phyloP scores from a whole-genome alignment of 768 basidiomycete genomes.

The Suillus sp. region DNA sequence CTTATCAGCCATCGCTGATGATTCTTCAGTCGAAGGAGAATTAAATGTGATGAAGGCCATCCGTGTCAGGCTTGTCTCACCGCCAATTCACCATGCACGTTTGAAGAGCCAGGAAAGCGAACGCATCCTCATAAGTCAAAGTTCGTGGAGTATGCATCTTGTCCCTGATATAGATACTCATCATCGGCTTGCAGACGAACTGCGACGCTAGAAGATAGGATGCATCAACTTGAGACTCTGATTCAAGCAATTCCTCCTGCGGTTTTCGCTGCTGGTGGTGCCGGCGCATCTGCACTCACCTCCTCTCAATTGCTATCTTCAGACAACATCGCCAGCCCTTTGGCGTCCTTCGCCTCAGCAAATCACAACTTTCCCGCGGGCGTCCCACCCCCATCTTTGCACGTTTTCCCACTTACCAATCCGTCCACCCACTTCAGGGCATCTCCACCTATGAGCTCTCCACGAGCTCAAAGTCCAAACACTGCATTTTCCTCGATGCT shows the following conservation, averaged over 20 bases:
- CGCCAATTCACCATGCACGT: slow-evolving; percentile 79
- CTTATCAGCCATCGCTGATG: neutral
- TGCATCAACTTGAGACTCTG: slow-evolving; percentile 84
- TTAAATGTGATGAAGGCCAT: slow-evolving; percentile 88
- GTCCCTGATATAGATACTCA: slow-evolving; percentile 11
- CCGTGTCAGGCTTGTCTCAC: slow-evolving; percentile 88
- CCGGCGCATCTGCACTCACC: slow-evolving; percentile 33
- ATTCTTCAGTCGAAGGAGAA: slow-evolving; percentile 65
- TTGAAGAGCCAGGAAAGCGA: slow-evolving; percentile 85
- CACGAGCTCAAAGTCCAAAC: slow-evolving; percentile 49
- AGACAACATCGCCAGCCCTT: slow-evolving; percentile 33
- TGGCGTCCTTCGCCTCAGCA: slow-evolving; percentile 42
- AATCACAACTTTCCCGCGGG: slow-evolving; percentile 51
- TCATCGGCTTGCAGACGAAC: slow-evolving; percentile 53
- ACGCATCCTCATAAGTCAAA: slow-evolving; percentile 89
- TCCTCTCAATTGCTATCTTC: slow-evolving; percentile 36
- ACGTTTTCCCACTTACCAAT: slow-evolving; percentile 77
- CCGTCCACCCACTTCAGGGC: slow-evolving; percentile 77
- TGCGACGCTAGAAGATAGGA: slow-evolving; percentile 82
- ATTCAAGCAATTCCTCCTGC: slow-evolving; percentile 84
- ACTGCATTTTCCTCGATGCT: slow-evolving; percentile 44
- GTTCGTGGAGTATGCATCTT: slow-evolving; percentile 44
- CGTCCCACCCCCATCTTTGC: slow-evolving; percentile 77
- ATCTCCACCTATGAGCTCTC: slow-evolving; percentile 42
- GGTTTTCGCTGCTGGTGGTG: slow-evolving; percentile 67